Conservation (phyloP, 148 eudicot genomes). For the Nyssa sinensis region DNA sequence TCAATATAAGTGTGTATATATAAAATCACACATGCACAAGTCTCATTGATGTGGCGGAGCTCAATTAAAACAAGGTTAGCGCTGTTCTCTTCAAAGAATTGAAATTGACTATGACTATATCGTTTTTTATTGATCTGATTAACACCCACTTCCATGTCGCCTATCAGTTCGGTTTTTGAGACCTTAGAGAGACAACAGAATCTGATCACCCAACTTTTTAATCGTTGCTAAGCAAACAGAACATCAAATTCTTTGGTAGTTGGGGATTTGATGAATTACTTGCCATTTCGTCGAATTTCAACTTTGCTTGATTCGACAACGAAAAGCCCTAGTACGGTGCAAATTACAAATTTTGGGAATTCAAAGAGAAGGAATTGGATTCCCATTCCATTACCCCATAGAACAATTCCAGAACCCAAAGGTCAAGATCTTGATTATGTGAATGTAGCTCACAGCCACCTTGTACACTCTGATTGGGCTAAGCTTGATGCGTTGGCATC, state of each 20-base stretch:
- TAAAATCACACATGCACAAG: too few species aligned
- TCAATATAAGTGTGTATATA: too few species aligned
- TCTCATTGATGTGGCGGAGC: too few species aligned
- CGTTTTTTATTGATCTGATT: neutral
- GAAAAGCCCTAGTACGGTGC: conserved; percentile 11
- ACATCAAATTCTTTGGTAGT: neutral
- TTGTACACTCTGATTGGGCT: too few species aligned
- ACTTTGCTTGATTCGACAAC: conserved; percentile 19
- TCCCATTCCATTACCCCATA: conserved; percentile 67
- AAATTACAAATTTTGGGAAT: conserved; percentile 2
- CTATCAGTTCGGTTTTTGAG: neutral
- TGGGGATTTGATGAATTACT: neutral
- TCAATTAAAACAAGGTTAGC: too few species aligned
- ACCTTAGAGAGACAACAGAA: neutral
- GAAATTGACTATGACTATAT: neutral
- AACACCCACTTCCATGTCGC: neutral
- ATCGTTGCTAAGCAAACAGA: neutral
- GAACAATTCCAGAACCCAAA: conserved; percentile 59
- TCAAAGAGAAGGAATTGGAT: conserved; percentile 24
- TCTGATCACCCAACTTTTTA: neutral
- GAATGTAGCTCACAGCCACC: too few species aligned
- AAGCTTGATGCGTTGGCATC: too few species aligned
- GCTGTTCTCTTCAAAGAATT: too few species aligned
- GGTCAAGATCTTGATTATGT: conserved; percentile 47
- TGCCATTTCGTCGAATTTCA: conserved; percentile 22